phyloP scores from a whole-genome alignment of 768 basidiomycete genomes.

The Hygrophorus russula region DNA sequence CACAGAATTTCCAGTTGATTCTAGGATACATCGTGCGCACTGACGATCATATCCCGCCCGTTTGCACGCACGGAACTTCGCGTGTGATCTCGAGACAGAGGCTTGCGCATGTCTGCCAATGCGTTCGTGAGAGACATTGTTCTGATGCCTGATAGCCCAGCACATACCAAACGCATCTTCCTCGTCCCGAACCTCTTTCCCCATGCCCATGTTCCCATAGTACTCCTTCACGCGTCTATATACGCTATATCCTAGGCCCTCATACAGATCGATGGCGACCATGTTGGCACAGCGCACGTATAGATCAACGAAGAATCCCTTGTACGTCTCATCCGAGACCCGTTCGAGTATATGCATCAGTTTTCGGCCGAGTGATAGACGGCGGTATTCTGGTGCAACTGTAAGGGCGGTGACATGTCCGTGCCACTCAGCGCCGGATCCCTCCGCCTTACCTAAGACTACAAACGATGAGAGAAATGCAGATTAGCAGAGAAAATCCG shows the following conservation, averaged over 20 bases:
- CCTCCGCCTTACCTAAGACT: constrained; percentile 96
- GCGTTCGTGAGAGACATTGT: not conserved
- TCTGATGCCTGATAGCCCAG: not conserved
- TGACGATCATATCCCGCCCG: constrained; percentile 64
- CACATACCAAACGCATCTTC: constrained; percentile 85
- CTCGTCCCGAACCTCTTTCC: constrained; percentile 69
- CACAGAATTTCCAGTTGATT: no score
- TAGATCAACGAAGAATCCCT: constrained; percentile 87
- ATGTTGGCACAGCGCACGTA: constrained; percentile 86
- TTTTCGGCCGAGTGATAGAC: constrained; percentile 73
- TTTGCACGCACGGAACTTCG: constrained; percentile 61
- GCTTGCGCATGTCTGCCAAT: constrained; percentile 58
- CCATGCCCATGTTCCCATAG: constrained; percentile 67
- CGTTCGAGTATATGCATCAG: constrained; percentile 84
- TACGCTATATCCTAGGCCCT: constrained; percentile 87
- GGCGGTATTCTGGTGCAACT: constrained; percentile 88
- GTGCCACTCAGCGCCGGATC: constrained; percentile 64
- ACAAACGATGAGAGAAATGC: not conserved
- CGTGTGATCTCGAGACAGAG: constrained; percentile 46
- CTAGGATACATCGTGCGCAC: constrained; percentile 47
- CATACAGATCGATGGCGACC: constrained; percentile 86
- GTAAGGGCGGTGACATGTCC: constrained; percentile 94
- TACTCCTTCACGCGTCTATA: constrained; percentile 87
- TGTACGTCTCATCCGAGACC: constrained; percentile 72
- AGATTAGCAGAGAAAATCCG: not conserved